Evolutionary conservation across 352 stramenopile genomes (phyloP).

Genomic region (Phytophthora macrochlamydospora): DNA sequence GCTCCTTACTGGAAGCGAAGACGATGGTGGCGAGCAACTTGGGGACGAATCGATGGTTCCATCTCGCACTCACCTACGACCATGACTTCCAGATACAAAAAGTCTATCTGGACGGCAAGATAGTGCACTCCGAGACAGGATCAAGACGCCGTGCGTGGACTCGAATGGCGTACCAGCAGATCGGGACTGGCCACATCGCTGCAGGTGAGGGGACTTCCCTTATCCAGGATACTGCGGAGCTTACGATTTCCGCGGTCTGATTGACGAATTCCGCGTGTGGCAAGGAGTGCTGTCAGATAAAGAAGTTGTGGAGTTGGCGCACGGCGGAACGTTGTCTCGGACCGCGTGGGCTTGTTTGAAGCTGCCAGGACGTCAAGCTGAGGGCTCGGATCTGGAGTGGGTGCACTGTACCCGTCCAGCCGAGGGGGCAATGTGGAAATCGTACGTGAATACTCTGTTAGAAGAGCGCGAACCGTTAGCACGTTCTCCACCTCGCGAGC

Average conservation of each 20-base stretch:
- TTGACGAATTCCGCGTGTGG: constrained; percentile 44
- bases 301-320: constrained; percentile 13
- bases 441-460: not conserved
- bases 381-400: constrained; percentile 9
- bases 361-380: constrained; percentile 9
- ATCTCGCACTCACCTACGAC: constrained; percentile 37
- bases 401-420: constrained; percentile 13
- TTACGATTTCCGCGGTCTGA: constrained; percentile 39
- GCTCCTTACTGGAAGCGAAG: constrained; percentile 29
- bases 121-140: not conserved
- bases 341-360: constrained; percentile 18
- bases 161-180: constrained; percentile 24
- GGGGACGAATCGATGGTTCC: constrained; percentile 32
- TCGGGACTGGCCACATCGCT: constrained; percentile 33
- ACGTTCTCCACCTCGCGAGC: not conserved
- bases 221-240: constrained; percentile 15
- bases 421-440: constrained; percentile 1
- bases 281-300: constrained; percentile 16
- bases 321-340: constrained; percentile 6
- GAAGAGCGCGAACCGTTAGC: not conserved
- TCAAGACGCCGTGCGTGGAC: constrained; percentile 14
- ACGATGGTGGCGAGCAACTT: constrained; percentile 25
- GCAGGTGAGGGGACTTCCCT: constrained; percentile 7
- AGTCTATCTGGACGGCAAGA: constrained; percentile 33
- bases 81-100: constrained; percentile 9